Evolutionary conservation across 352 stramenopile genomes (phyloP), one percentile per base, ranked within the genome.

Genomic region (Phytophthora cryptogea): DNA sequence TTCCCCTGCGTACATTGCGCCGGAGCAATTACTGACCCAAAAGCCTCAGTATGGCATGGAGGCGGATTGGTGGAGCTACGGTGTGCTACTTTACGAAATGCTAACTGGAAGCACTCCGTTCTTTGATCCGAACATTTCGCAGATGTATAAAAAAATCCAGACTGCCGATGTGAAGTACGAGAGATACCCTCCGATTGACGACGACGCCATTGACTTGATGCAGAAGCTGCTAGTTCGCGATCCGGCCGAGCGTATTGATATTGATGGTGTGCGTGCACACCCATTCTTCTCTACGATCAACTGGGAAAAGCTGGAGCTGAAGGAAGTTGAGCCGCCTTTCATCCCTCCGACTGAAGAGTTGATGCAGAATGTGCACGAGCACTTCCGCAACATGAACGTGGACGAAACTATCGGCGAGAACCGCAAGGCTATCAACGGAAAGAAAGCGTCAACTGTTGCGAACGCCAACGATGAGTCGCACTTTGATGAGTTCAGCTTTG

Each of bases 41-140:
- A 91, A 92, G 66, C 84, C 86, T 20, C 76, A 89, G 63, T 95
- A 96, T 64, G 85, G 84, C 33, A 91, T 90, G 76, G 81, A 83
- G 32, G 89, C 88, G 16, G 90, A 97, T 65, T 97, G 89, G 89
- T 97, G 89, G 89, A 95, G 87, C 54, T 92, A 96, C 44, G 90
- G 90, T 41, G 85, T 97, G 14, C 58, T 97, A 14, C 45, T 97
- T 16, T 97, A 94, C 50, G 90, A 97, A 65, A 92, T 97, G 78
- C 67, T 97, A 23, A 94, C 84, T 6, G 91, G 90, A 13, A 76
- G 66, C 42, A 96, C 90, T 54, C 91, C 91, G 47, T 97, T 97
- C 66, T 80, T 94, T 43, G 83, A 95, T 64, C 57, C 73, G 6
- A 92, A 94, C 54, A 86, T 92, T 14, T 92, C 86, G 39, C 73